Base-by-base conservation (phyloP, 2,329 filamentous ascomycete species). In the Emmonsiellopsis sp. region DNA sequence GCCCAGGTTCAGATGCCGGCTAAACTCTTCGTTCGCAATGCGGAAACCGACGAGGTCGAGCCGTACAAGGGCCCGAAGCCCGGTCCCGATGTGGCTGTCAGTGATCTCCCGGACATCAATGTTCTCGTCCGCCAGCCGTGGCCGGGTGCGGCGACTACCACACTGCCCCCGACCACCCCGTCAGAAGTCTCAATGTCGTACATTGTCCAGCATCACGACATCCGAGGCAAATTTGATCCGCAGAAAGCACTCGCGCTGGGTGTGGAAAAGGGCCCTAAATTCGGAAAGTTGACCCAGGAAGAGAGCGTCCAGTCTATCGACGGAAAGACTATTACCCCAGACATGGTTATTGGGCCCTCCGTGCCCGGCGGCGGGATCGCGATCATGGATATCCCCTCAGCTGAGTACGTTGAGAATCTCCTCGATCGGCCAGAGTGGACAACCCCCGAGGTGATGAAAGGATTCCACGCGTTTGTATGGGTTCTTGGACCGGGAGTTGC, bases 161-260 rank as follows among this genome's bases (percentile, higher is more conserved):
- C 68, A 11, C 76, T 97, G 2, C 93, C 93, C 0, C 76, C 75
- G 0, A 87, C 88, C 0, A 71, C 75, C 17, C 85, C 84, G 5
- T 81, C 81, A 0, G 74, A 75, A 32, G 82, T 84, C 46, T 84
- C 88, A 5, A 74, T 96, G 60, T 95, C 86, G 54, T 98, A 98
- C 68, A 85, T 98, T 54, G 79, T 95, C 64, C 87, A 88, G 60
- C 83, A 82, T 52, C 82, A 89, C 57, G 76, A 84, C 39, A 79
- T 86, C 52, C 82, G 93, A 52, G 93, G 93, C 51, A 92, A 86
- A 62, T 96, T 98, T 63, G 77, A 88, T 56, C 72, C 81, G 0
- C 66, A 78, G 47, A 81, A 76, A 54, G 92, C 90, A 0, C 76
- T 73, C 56, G 75, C 73, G 32, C 71, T 90, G 2, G 85, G 85